These are phyloP conservation scores for Amylocarpus encephaloides DNA, from an alignment of 2,329 filamentous ascomycete species.

Conservation along the genomic window DNA sequence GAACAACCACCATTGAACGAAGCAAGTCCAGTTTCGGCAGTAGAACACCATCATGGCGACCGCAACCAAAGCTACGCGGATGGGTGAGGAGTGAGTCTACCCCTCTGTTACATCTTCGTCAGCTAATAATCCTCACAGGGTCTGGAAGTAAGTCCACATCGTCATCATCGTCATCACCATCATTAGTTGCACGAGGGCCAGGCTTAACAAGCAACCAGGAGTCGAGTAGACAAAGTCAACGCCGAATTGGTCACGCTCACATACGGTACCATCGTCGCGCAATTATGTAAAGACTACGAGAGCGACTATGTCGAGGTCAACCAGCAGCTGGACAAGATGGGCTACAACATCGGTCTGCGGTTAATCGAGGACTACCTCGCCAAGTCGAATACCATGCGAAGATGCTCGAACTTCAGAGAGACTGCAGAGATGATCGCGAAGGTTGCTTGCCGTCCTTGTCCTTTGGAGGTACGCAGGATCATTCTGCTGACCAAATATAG, in stretches of 20 bases:
- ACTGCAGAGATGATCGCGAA: slow-evolving; percentile 96
- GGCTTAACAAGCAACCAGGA: slow-evolving; percentile 49
- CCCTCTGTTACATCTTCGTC: background rate
- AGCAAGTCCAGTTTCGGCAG: background rate
- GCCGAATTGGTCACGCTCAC: slow-evolving; percentile 95
- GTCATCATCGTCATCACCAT: no score
- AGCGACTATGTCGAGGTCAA: slow-evolving; percentile 93
- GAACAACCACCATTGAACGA: slow-evolving; percentile 1
- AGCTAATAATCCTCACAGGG: slow-evolving; percentile 27
- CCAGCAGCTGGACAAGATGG: slow-evolving; percentile 97
- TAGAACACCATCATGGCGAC: slow-evolving; percentile 42
- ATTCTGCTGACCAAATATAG: slow-evolving; percentile 37
- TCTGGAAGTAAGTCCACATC: slow-evolving; percentile 34
- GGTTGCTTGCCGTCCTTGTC: slow-evolving; percentile 39
- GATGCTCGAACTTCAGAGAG: slow-evolving; percentile 88
- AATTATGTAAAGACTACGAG: slow-evolving; percentile 94
- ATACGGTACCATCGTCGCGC: slow-evolving; percentile 94
- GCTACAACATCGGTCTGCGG: slow-evolving; percentile 94
- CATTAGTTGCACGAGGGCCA: slow-evolving; percentile 6
- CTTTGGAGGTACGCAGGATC: no score
- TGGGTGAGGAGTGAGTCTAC: slow-evolving; percentile 65
- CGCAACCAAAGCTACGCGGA: slow-evolving; percentile 55
- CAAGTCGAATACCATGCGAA: slow-evolving; percentile 82
- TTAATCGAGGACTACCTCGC: slow-evolving; percentile 97
- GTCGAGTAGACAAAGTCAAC: slow-evolving; percentile 94